These are phyloP conservation scores for Aurantiochytrium sp. DNA, from an alignment of 108 stramenopile species.

Conservation along the genomic window DNA sequence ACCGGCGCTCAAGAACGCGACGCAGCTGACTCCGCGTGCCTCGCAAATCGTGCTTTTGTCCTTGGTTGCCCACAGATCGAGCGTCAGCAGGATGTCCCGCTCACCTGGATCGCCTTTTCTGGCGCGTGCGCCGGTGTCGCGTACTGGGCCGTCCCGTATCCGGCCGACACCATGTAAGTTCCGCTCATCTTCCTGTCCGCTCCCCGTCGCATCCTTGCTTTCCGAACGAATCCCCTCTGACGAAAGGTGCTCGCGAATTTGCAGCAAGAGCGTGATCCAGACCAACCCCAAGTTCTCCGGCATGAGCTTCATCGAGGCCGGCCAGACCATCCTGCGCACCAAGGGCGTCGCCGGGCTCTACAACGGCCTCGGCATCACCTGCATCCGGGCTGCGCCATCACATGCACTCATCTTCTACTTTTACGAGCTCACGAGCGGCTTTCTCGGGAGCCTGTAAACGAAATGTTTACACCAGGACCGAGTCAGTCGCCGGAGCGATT, in stretches of 20 bases:
- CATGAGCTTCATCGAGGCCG: background rate
- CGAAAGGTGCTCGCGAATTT: no score
- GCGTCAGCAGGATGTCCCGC: background rate
- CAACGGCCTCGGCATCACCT: background rate
- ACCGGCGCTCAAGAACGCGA: no score
- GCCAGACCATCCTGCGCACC: background rate
- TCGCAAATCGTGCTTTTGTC: no score
- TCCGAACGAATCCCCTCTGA: no score
- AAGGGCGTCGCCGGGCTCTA: background rate
- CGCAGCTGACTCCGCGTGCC: no score
- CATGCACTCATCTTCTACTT: constrained; percentile 31
- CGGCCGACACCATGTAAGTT: constrained; percentile 30
- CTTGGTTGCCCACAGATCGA: no score
- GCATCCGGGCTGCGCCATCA: constrained; percentile 4
- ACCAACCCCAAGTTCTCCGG: constrained; percentile 13
- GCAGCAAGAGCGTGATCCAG: constrained; percentile 12
- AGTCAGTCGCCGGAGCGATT: no score
- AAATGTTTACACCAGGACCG: background rate
- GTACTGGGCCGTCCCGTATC: constrained; percentile 27
- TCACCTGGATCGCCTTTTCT: background rate
- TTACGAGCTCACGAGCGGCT: constrained; percentile 4
- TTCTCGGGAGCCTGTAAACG: background rate
- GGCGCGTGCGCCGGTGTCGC: constrained; percentile 23
- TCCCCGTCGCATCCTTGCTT: no score
- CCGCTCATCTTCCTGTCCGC: no score